Evolutionary conservation across 2,329 filamentous ascomycete species (phyloP).

Genomic region (Exophiala dermatitidis): DNA sequence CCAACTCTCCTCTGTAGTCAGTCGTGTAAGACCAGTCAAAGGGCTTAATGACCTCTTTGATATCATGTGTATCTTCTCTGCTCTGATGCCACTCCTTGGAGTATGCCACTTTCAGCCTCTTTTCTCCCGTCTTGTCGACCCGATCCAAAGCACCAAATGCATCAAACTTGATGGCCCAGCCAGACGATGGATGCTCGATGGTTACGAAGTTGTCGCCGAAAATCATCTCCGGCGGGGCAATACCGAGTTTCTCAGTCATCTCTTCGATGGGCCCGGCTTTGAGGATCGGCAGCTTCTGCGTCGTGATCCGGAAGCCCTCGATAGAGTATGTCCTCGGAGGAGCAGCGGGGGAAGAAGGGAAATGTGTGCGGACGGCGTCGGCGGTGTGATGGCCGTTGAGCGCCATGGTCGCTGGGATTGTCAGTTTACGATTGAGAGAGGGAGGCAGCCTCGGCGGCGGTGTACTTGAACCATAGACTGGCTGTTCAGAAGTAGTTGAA

Average conservation of each 20-base stretch:
- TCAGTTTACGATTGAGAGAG: neutral
- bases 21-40: conserved; percentile 99
- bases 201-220: conserved; percentile 88
- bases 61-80: conserved; percentile 69
- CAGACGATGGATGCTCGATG: conserved; percentile 64
- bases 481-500: no score
- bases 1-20: conserved; percentile 67
- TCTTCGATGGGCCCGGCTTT: conserved; percentile 84
- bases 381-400: conserved; percentile 19
- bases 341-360: conserved; percentile 41
- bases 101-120: conserved; percentile 90
- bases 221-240: conserved; percentile 96
- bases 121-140: conserved; percentile 86
- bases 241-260: conserved; percentile 70
- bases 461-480: no score
- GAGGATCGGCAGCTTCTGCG: conserved; percentile 88
- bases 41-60: conserved; percentile 88
- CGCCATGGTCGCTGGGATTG: conserved; percentile 16
- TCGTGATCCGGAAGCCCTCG: conserved; percentile 65
- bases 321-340: conserved; percentile 53
- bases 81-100: conserved; percentile 78
- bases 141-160: conserved; percentile 79
- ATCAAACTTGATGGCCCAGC: conserved; percentile 74
- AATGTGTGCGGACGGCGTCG: conserved; percentile 44
- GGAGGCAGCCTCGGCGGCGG: no score